phyloP scores from a whole-genome alignment of 306 rosid species.

The Acacia crassicarpa region DNA sequence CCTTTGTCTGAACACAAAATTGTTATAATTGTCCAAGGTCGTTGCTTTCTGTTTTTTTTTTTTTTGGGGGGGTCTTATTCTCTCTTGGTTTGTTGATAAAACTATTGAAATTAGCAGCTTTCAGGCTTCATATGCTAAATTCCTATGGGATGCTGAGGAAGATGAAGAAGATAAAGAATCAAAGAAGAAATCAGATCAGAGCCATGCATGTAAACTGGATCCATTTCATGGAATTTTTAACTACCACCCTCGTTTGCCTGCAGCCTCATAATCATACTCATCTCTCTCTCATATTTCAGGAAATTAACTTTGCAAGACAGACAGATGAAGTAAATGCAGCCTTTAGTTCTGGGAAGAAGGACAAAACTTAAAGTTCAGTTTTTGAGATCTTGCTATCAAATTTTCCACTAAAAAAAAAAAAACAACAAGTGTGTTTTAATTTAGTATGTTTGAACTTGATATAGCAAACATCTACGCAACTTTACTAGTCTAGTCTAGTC shows the following conservation, averaged over 20 bases:
- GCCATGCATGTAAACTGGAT: constrained; percentile 29
- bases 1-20: not conserved
- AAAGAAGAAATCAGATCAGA: constrained; percentile 32
- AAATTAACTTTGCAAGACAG: not conserved
- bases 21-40: not conserved
- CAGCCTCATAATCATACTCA: constrained; percentile 42
- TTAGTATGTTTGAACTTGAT: not conserved
- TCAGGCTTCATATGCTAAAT: constrained; percentile 72
- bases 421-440: not conserved
- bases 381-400: not conserved
- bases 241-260: constrained; percentile 38
- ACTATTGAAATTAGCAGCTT: constrained; percentile 52
- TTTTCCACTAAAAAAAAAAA: not conserved
- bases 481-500: not conserved
- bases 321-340: not conserved
- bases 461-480: not conserved
- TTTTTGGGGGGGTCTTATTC: not conserved
- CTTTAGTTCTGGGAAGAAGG: not conserved
- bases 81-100: constrained; percentile 19
- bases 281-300: constrained; percentile 13
- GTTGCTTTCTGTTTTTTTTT: not conserved
- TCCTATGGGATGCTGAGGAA: constrained; percentile 81
- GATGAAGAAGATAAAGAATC: constrained; percentile 44
- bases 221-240: constrained; percentile 34
- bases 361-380: not conserved